phyloP scores from a whole-genome alignment of 208 protist species.

The Porcisia deanei region DNA sequence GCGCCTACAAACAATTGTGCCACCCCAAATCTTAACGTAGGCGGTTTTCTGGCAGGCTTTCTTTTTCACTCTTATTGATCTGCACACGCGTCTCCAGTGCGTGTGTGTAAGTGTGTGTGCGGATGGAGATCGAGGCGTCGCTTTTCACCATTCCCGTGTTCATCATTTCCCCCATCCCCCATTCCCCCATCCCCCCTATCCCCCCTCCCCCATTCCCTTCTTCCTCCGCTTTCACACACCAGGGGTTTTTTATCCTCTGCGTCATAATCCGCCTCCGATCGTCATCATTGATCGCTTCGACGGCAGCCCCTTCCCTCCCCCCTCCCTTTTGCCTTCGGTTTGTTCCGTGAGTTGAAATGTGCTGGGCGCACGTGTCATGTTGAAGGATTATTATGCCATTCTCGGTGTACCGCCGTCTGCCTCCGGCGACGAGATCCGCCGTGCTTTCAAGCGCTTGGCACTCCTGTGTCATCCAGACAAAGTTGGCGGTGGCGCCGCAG shows the following conservation, averaged over 20 bases:
- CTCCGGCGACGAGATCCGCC: constrained; percentile 64
- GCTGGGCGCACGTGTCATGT: constrained; percentile 38
- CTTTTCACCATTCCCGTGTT: no score
- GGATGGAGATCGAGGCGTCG: no score
- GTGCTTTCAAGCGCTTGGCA: constrained; percentile 66
- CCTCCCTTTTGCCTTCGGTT: not conserved
- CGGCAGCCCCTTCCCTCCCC: no score
- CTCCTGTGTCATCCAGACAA: constrained; percentile 80
- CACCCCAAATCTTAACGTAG: not conserved
- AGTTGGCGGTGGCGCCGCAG: not conserved
- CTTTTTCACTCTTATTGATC: not conserved
- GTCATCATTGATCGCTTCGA: no score
- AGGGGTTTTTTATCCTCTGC: no score
- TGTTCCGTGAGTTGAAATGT: not conserved
- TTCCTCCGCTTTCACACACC: not conserved
- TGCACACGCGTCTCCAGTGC: not conserved
- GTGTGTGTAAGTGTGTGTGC: not conserved
- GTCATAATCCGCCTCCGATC: no score
- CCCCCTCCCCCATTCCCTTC: not conserved
- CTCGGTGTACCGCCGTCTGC: constrained; percentile 56
- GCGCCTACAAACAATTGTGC: no score
- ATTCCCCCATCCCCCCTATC: not conserved
- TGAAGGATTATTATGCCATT: constrained; percentile 87
- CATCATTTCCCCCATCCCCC: not conserved
- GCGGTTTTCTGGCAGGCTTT: not conserved